Conservation (phyloP, 2,329 filamentous ascomycete species). For the Fusarium algeriense region DNA sequence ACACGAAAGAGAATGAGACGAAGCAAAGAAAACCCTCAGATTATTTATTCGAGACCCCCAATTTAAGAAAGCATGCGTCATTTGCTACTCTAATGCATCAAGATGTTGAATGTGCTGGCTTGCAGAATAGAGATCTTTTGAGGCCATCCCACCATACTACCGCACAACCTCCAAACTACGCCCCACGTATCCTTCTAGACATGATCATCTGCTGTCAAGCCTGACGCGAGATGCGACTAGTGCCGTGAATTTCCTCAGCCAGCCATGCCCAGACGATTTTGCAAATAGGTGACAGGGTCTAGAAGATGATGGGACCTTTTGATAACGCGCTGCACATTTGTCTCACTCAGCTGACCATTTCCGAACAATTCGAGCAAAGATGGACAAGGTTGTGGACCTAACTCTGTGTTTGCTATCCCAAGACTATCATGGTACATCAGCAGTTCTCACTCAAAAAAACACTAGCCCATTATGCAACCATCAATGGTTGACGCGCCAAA, state of each 20-base stretch:
- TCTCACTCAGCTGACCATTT: neutral
- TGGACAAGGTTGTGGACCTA: constrained; percentile 16
- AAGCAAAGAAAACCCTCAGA: neutral
- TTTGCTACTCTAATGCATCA: neutral
- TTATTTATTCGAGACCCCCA: neutral
- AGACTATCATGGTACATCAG: constrained; percentile 15
- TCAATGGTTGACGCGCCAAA: constrained; percentile 18
- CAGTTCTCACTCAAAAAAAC: constrained; percentile 29
- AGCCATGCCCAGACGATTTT: neutral
- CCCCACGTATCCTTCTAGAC: constrained; percentile 21
- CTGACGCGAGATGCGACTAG: constrained; percentile 3
- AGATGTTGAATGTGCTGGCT: constrained; percentile 9
- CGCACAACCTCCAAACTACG: constrained; percentile 5
- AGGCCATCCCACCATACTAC: constrained; percentile 14
- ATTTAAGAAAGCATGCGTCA: neutral
- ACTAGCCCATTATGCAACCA: constrained; percentile 31
- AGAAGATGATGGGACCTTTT: constrained; percentile 10
- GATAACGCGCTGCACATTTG: neutral
- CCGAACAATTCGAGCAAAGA: neutral
- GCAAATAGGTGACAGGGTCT: constrained; percentile 9
- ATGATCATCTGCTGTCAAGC: neutral
- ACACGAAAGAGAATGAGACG: neutral
- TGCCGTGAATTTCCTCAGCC: neutral
- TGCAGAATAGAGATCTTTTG: constrained; percentile 14
- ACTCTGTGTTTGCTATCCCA: constrained; percentile 23